Base-by-base conservation (phyloP, 2,329 filamentous ascomycete species). In the Colletotrichum ledebouriae region DNA sequence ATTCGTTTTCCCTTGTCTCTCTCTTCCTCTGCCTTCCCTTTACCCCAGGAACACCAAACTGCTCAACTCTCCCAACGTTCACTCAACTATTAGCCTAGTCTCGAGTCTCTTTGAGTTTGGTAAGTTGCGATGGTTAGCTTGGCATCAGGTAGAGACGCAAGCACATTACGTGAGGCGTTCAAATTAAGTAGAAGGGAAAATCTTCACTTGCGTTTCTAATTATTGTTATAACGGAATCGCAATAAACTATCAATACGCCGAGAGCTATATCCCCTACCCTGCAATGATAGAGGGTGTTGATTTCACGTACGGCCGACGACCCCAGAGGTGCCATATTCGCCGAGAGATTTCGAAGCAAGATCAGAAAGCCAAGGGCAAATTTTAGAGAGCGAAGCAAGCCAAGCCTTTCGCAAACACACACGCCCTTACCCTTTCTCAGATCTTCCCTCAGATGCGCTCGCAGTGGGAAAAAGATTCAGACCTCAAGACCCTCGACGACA, bases 281-380 rank as follows among this genome's bases (percentile, higher is more conserved):
- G 6, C 6, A 7, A 15, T 10, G 49, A 29, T 33, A 33, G 49
- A 47, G 34, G 47, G 37, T 52, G 46, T 53, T 42, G 47, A 37
- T 61, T 61, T 53, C 59, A 53, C 49, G 25, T 61, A 53, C 44
- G 34, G 29, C 49, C 47, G 20, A 12, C 47, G 47, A 29, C 42
- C 33, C 22, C 58, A 60, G 33, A 44, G 34, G 34, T 7, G 22
- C 42, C 22, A 58, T 25, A n/a, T 34, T 29, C n/a, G 44, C 25
- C 17, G 56, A 63, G 33, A 46, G 15, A n/a, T 42, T 25, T 11
- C 34, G 42, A 56, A 37, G 34, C 60, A 46, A 37, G 25, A 20
- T 47, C 29, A 39, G 20, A 46, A n/a, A 50, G 49, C 34, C 10
- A 10, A 33, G 39, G 25, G 33, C 4, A 5, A 59, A 33, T 12